Evolutionary conservation across 371 early-diverging fungal genomes (phyloP).

Genomic region (Mortierella sp.): DNA sequence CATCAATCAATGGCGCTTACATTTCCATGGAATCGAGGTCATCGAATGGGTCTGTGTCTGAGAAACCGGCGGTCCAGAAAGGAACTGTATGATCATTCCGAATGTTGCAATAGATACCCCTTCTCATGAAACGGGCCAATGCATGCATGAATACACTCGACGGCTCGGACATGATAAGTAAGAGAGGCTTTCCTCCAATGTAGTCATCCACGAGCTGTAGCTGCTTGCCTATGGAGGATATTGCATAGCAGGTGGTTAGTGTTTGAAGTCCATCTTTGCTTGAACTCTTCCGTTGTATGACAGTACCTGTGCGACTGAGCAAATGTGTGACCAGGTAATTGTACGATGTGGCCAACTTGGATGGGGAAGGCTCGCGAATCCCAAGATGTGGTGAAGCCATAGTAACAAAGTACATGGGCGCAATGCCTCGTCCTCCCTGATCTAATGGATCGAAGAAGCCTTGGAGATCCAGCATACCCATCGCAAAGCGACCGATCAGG

Average conservation of each 20-base stretch:
- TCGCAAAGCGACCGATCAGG: conserved; percentile 76
- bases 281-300: neutral
- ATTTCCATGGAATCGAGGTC: conserved; percentile 57
- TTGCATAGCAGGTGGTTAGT: neutral
- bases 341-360: conserved; percentile 54
- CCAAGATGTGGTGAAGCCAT: conserved; percentile 87
- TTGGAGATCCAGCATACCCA: conserved; percentile 69
- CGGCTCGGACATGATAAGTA: conserved; percentile 73
- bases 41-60: conserved; percentile 59
- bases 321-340: conserved; percentile 59
- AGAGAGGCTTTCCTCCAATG: conserved; percentile 56
- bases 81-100: conserved; percentile 76
- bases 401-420: conserved; percentile 56
- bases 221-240: conserved; percentile 56
- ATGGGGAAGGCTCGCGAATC: conserved; percentile 52
- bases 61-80: conserved; percentile 72
- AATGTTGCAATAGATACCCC: conserved; percentile 72
- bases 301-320: conserved; percentile 61
- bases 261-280: neutral
- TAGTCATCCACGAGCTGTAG: conserved; percentile 61
- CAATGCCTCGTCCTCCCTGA: conserved; percentile 56
- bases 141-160: conserved; percentile 63
- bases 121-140: conserved; percentile 60
- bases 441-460: conserved; percentile 63
- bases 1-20: conserved; percentile 36